A percentile compares a stretch with the other conserved stretches of the same genome.
Evolutionary conservation across 129 eudicot species (phyloP).

Genomic region (Flaveria ramosissima): DNA sequence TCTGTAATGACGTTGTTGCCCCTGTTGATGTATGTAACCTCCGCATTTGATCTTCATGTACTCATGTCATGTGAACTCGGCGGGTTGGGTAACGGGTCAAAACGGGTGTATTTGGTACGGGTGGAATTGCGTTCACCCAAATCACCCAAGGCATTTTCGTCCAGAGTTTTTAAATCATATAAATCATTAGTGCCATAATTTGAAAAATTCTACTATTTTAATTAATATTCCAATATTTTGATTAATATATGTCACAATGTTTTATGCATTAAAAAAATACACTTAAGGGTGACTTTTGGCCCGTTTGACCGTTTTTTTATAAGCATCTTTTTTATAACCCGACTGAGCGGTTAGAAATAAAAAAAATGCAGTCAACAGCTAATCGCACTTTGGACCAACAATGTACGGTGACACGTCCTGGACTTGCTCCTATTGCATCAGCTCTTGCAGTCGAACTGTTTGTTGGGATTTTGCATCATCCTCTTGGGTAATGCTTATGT

Average conservation of each 20-base stretch:
- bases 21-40: constrained; percentile 72
- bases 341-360: background rate
- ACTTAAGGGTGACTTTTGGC: constrained; percentile 2
- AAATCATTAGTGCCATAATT: background rate
- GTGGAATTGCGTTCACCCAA: too few species aligned
- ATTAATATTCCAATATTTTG: background rate
- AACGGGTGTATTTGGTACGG: background rate
- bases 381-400: constrained; percentile 99
- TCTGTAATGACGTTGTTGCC: constrained; percentile 93
- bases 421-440: constrained; percentile 97
- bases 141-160: background rate
- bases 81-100: background rate
- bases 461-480: constrained; percentile 91
- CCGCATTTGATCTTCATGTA: background rate
- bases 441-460: constrained; percentile 90
- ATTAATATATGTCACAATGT: background rate
- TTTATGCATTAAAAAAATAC: background rate
- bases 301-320: background rate
- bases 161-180: background rate
- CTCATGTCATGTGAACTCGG: background rate
- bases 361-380: constrained; percentile 68
- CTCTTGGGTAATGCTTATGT: constrained; percentile 54
- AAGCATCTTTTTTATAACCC: background rate
- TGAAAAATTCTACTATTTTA: background rate
- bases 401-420: constrained; percentile 97